phyloP scores from a whole-genome alignment of 2,329 filamentous ascomycete species.

The Cladosporium sp. region DNA sequence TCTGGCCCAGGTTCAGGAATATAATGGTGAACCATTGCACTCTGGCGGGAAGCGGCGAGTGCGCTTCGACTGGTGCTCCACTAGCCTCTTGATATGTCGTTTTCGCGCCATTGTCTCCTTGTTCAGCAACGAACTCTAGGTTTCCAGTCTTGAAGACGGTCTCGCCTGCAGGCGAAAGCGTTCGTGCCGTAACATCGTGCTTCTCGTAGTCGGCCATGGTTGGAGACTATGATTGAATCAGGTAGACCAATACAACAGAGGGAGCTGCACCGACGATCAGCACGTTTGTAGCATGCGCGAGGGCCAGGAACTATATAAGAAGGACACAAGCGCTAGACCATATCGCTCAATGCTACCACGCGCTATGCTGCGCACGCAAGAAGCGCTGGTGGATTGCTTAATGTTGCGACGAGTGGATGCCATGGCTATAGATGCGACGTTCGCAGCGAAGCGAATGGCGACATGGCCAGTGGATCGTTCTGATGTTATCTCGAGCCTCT shows the following conservation, averaged over 20 bases:
- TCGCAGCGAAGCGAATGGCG: not conserved
- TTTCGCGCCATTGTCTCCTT: conserved; percentile 48
- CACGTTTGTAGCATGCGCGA: not conserved
- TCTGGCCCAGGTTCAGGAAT: conserved; percentile 59
- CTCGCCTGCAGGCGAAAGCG: conserved; percentile 5
- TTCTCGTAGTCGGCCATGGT: conserved; percentile 8
- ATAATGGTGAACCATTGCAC: conserved; percentile 53
- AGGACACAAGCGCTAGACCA: not conserved
- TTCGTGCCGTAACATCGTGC: conserved; percentile 6
- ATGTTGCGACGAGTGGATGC: not conserved
- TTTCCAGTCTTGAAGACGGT: conserved; percentile 32
- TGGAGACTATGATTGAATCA: not conserved
- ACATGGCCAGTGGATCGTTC: not conserved
- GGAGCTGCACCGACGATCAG: not conserved
- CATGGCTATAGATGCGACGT: not conserved
- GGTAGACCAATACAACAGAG: not conserved
- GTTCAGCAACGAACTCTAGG: conserved; percentile 40
- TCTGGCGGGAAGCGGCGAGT: conserved; percentile 57
- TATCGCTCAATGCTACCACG: not conserved
- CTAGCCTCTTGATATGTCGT: conserved; percentile 57
- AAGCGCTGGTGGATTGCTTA: not conserved
- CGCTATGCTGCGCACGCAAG: conserved; percentile 6
- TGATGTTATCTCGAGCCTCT: not conserved
- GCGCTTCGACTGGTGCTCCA: conserved; percentile 57
- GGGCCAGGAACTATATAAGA: not conserved